Evolutionary conservation across 2,329 filamentous ascomycete genomes (phyloP).

Genomic region (Tolypocladium album): DNA sequence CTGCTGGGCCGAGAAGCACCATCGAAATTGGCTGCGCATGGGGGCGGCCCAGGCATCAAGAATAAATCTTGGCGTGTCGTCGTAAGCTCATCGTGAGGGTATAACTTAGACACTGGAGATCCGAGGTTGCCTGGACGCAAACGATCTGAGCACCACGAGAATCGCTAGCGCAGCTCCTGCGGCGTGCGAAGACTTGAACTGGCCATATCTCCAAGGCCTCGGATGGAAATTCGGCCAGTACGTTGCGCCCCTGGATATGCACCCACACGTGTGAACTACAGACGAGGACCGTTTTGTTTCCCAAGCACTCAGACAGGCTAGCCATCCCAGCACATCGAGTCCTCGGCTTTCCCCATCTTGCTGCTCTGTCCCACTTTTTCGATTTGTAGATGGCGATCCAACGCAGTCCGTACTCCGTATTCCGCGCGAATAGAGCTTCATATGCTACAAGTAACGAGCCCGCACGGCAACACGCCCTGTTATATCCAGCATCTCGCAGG

Average conservation of each 20-base stretch:
- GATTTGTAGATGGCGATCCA: neutral
- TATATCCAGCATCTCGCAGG: neutral
- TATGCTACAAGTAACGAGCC: neutral
- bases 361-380: neutral
- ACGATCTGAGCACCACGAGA: too few relatives aligned
- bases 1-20: neutral
- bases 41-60: neutral
- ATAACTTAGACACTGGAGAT: neutral
- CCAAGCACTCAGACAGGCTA: neutral
- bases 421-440: too few relatives aligned
- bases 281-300: neutral
- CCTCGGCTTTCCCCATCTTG: neutral
- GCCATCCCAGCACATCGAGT: neutral
- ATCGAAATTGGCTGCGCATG: neutral
- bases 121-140: neutral
- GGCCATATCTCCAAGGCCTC: neutral
- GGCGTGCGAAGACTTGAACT: too few relatives aligned
- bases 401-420: neutral
- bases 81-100: neutral
- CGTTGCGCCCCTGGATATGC: neutral
- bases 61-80: neutral
- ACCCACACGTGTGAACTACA: too few relatives aligned
- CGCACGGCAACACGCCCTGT: neutral
- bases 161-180: too few relatives aligned
- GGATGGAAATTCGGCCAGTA: neutral